These are phyloP conservation scores for Begonia peltatifolia DNA, from an alignment of 306 rosid species.

Conservation along the genomic window DNA sequence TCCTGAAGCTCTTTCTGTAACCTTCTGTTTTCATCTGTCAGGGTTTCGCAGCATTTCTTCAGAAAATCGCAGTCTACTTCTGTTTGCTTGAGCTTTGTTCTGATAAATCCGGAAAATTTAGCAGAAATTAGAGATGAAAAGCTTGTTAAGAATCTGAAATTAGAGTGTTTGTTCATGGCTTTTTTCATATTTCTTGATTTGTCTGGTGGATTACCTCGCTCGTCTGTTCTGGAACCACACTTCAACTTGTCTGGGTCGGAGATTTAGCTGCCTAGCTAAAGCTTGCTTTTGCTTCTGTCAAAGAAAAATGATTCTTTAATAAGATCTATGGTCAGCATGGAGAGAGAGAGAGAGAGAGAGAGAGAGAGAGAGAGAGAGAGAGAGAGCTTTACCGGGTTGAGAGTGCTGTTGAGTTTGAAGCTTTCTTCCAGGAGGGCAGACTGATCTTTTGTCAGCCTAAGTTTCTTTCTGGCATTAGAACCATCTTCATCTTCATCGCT, in stretches of 20 bases:
- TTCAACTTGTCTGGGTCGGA: slow-evolving; percentile 86
- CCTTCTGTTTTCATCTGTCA: slow-evolving; percentile 80
- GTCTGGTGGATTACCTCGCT: slow-evolving; percentile 47
- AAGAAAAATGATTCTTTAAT: not conserved
- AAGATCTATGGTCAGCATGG: not conserved
- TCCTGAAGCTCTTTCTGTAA: slow-evolving; percentile 77
- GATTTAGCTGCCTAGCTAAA: slow-evolving; percentile 63
- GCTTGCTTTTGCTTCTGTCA: slow-evolving; percentile 92
- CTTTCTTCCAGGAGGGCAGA: slow-evolving; percentile 88
- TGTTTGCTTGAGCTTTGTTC: slow-evolving; percentile 95
- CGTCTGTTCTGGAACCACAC: slow-evolving; percentile 98
- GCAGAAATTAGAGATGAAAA: not conserved
- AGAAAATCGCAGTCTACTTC: slow-evolving; percentile 87
- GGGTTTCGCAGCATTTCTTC: slow-evolving; percentile 82
- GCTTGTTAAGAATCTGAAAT: no score
- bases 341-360: not conserved
- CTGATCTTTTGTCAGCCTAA: slow-evolving; percentile 78
- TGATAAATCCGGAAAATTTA: slow-evolving; percentile 6
- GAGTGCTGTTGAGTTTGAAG: slow-evolving; percentile 92
- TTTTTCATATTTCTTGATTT: not conserved
- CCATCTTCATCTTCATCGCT: slow-evolving; percentile 97
- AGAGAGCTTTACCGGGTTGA: slow-evolving; percentile 59
- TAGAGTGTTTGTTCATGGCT: no score
- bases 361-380: slow-evolving; percentile 6
- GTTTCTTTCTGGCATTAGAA: slow-evolving; percentile 72